These are phyloP conservation scores for Tetrahymena thermophila DNA, from an alignment of 73 alveolate species.

Conservation along the genomic window DNA sequence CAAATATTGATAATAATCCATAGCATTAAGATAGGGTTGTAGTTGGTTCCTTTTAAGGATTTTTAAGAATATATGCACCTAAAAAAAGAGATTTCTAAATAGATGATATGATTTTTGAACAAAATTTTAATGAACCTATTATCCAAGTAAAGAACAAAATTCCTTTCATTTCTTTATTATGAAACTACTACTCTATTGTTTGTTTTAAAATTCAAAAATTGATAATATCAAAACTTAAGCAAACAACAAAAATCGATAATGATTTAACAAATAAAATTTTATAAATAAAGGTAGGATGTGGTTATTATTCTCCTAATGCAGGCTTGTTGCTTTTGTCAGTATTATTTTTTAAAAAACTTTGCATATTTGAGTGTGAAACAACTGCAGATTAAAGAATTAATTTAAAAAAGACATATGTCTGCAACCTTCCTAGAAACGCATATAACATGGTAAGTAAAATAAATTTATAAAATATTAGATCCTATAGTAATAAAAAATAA, in stretches of 20 bases:
- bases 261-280: background rate
- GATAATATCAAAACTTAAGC: background rate
- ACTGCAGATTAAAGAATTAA: background rate
- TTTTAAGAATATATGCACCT: background rate
- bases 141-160: background rate
- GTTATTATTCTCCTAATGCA: background rate
- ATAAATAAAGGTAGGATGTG: background rate
- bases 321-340: background rate
- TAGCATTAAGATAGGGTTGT: background rate
- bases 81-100: background rate
- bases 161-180: background rate
- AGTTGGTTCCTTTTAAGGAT: background rate
- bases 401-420: background rate
- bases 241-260: background rate
- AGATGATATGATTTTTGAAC: background rate
- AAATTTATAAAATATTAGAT: background rate
- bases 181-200: background rate
- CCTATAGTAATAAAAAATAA: background rate
- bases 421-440: conserved; percentile 22
- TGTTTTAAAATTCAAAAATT: background rate
- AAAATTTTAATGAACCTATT: background rate
- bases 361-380: background rate
- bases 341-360: background rate
- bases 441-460: conserved; percentile 14
- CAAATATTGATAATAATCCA: background rate